Percentiles rank a stretch among this genome's conserved stretches.
These are phyloP conservation scores for Populus alba DNA, from an alignment of 345 rosid genomes.

Conservation along the genomic window DNA sequence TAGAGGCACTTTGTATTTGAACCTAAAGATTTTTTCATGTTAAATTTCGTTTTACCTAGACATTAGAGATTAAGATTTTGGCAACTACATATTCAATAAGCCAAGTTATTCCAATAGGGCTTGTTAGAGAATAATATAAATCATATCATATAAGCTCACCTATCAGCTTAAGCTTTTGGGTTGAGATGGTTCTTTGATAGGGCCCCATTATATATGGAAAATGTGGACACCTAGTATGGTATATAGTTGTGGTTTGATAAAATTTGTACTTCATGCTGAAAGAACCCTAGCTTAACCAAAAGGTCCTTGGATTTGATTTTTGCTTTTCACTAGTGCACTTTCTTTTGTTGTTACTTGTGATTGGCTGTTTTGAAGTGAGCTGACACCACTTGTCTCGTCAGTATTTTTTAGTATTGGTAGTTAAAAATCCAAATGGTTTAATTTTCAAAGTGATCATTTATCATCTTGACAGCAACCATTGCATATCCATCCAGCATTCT, in stretches of 20 bases:
- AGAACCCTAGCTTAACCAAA: neutral
- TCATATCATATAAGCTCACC: too few relatives aligned
- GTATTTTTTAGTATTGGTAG: neutral
- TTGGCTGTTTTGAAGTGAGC: neutral
- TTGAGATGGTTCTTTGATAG: too few relatives aligned
- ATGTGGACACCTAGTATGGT: neutral
- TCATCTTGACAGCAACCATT: neutral
- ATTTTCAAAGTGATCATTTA: neutral
- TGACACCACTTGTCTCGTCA: neutral
- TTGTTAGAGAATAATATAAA: too few relatives aligned
- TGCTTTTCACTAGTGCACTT: neutral
- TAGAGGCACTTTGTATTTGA: neutral
- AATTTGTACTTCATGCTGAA: neutral
- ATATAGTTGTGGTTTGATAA: neutral
- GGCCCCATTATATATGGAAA: neutral
- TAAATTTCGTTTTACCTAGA: neutral
- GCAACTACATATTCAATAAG: neutral
- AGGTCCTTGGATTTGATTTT: neutral
- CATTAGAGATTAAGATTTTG: neutral
- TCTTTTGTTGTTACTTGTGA: neutral
- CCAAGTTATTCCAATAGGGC: neutral
- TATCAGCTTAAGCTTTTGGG: too few relatives aligned
- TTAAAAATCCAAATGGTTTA: neutral
- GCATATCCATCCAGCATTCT: neutral
- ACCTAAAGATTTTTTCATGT: neutral